A percentile compares a stretch with the other conserved stretches of the same genome.
These are phyloP conservation scores for Scheffersomyces illinoinensis DNA, from an alignment of 1,139 yeast genomes.

Conservation along the genomic window DNA sequence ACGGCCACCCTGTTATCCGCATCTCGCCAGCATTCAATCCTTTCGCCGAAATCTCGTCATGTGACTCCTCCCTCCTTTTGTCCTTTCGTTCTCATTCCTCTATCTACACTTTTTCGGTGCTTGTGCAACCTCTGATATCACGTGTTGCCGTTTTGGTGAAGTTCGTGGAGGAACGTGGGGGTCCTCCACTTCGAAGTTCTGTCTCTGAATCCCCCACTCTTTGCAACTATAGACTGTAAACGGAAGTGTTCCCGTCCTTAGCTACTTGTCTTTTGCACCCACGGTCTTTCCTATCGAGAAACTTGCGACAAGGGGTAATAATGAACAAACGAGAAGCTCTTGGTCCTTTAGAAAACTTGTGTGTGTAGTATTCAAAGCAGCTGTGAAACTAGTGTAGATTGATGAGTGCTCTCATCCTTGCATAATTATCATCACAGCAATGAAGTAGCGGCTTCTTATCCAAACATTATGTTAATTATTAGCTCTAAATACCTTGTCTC, in stretches of 20 bases:
- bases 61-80: background rate
- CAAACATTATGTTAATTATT: too few relatives aligned
- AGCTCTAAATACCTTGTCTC: too few relatives aligned
- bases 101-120: background rate
- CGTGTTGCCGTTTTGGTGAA: background rate
- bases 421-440: too few relatives aligned
- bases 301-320: background rate
- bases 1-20: background rate
- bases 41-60: background rate
- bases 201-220: background rate
- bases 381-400: too few relatives aligned
- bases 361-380: too few relatives aligned
- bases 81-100: too few relatives aligned
- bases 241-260: background rate
- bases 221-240: background rate
- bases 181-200: background rate
- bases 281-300: background rate
- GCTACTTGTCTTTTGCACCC: background rate
- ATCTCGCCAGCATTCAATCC: background rate
- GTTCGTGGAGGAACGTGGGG: background rate
- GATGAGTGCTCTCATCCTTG: too few relatives aligned
- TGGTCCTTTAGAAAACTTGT: too few relatives aligned
- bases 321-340: too few relatives aligned
- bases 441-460: too few relatives aligned
- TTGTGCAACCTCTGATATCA: background rate